These are phyloP conservation scores for Lentinus polychrous DNA, from an alignment of 1,284 basidiomycete genomes.

Conservation along the genomic window DNA sequence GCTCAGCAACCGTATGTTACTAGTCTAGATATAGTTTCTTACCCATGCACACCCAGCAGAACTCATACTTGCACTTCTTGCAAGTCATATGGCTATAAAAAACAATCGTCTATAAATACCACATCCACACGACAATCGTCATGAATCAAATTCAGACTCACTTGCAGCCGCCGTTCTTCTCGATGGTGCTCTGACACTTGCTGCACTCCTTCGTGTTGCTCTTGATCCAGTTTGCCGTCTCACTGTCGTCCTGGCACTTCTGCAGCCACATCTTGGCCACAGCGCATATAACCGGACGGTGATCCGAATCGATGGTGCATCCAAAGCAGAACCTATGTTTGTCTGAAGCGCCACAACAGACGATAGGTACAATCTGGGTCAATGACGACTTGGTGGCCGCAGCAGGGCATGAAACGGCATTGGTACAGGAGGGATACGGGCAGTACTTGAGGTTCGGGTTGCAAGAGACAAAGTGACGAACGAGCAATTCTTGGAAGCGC, in stretches of 20 bases:
- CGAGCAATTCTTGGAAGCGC: slow-evolving; percentile 83
- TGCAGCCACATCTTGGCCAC: slow-evolving; percentile 93
- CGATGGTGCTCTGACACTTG: slow-evolving; percentile 93
- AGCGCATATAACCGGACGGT: slow-evolving; percentile 86
- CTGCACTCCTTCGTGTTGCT: slow-evolving; percentile 98
- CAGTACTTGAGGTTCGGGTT: slow-evolving; percentile 87
- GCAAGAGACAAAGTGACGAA: slow-evolving; percentile 87
- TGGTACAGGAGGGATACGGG: slow-evolving; percentile 79
- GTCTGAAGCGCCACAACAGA: slow-evolving; percentile 66
- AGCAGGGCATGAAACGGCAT: slow-evolving; percentile 82
- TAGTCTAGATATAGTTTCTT: slow-evolving; percentile 9
- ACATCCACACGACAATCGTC: neutral
- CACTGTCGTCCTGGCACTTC: slow-evolving; percentile 96
- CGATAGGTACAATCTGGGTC: slow-evolving; percentile 81
- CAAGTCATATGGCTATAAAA: slow-evolving; percentile 90
- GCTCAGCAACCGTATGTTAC: slow-evolving; percentile 31
- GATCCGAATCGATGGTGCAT: slow-evolving; percentile 79
- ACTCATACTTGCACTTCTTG: slow-evolving; percentile 95
- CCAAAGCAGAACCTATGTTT: slow-evolving; percentile 87
- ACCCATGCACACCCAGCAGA: slow-evolving; percentile 82
- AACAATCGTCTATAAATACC: neutral
- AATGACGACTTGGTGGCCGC: slow-evolving; percentile 72
- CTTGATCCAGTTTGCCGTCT: slow-evolving; percentile 99
- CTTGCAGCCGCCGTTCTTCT: slow-evolving; percentile 99
- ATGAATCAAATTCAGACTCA: slow-evolving; percentile 36